Conservation (phyloP, 768 basidiomycete genomes). For the Holtermannia corniformis region DNA sequence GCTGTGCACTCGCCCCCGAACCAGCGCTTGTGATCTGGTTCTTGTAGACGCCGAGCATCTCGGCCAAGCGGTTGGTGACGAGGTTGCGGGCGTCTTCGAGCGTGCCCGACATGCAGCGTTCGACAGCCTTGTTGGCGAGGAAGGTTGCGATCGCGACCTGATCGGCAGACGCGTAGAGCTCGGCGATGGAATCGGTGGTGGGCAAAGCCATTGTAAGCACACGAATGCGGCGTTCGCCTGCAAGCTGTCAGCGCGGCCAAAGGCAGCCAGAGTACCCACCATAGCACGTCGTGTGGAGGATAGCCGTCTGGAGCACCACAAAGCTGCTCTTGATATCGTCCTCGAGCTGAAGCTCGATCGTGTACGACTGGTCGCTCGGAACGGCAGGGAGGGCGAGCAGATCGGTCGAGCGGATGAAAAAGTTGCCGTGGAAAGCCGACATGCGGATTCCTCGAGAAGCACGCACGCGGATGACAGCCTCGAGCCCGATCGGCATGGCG, state of each 20-base stretch:
- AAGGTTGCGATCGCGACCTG: constrained; percentile 76
- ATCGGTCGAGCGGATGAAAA: constrained; percentile 96
- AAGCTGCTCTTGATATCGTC: constrained; percentile 83
- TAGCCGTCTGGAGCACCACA: constrained; percentile 88
- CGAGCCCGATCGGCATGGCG: constrained; percentile 88
- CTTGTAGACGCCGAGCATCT: constrained; percentile 81
- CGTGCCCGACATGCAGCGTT: constrained; percentile 71
- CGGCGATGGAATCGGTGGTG: constrained; percentile 75
- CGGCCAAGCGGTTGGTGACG: constrained; percentile 71
- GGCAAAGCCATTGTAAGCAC: constrained; percentile 81
- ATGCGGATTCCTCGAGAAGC: constrained; percentile 92
- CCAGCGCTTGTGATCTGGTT: constrained; percentile 91
- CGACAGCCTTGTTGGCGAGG: constrained; percentile 85
- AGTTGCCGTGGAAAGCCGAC: constrained; percentile 97
- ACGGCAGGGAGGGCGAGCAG: constrained; percentile 91
- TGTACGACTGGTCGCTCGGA: constrained; percentile 92
- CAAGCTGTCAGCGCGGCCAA: too few relatives aligned
- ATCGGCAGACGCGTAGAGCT: constrained; percentile 82
- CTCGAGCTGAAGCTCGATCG: constrained; percentile 91
- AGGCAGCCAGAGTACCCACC: too few relatives aligned
- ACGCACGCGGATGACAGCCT: constrained; percentile 95
- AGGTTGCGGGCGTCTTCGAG: constrained; percentile 81
- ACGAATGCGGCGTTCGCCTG: constrained; percentile 70
- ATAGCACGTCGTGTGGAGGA: constrained; percentile 87
- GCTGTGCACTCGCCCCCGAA: constrained; percentile 83